Percentiles rank a stretch among this genome's conserved stretches.
Evolutionary conservation across 208 protist species (phyloP).

Genomic region (Leishmania tropica): DNA sequence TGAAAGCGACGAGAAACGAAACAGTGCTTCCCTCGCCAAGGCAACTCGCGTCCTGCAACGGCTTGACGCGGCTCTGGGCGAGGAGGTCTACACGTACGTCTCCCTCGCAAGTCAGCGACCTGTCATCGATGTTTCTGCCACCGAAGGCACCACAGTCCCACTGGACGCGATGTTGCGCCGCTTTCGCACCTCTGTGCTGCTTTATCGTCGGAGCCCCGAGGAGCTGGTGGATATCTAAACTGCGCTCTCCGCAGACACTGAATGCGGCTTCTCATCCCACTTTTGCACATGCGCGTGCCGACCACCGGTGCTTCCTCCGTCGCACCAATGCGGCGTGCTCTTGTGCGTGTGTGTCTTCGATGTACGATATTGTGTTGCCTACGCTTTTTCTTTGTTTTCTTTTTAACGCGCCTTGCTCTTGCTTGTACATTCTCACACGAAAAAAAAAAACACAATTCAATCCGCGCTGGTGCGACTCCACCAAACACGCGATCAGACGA

Average conservation of each 20-base stretch:
- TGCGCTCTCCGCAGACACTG: neutral
- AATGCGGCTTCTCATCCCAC: neutral
- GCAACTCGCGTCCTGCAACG: slow-evolving; percentile 40
- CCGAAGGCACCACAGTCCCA: slow-evolving; percentile 39
- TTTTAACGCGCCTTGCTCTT: neutral
- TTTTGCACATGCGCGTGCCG: neutral
- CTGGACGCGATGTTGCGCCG: slow-evolving; percentile 56
- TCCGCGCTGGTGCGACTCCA: neutral
- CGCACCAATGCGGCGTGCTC: neutral
- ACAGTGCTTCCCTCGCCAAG: slow-evolving; percentile 50
- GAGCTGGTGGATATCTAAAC: slow-evolving; percentile 14
- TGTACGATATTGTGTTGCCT: neutral
- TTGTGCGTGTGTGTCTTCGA: neutral
- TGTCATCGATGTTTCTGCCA: slow-evolving; percentile 64
- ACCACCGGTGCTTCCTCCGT: neutral
- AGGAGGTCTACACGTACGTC: slow-evolving; percentile 49
- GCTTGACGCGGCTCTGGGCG: slow-evolving; percentile 48
- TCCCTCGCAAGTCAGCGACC: slow-evolving; percentile 65
- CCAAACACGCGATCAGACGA: neutral
- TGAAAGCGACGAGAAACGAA: slow-evolving; percentile 39
- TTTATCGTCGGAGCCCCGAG: slow-evolving; percentile 51
- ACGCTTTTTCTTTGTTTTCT: neutral
- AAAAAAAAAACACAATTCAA: neutral
- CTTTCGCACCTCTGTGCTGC: slow-evolving; percentile 66
- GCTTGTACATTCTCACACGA: neutral